Percentiles rank a stretch among this genome's conserved stretches.
Evolutionary conservation across 345 rosid genomes (phyloP).

Genomic region (Eucalyptus tenuipes): DNA sequence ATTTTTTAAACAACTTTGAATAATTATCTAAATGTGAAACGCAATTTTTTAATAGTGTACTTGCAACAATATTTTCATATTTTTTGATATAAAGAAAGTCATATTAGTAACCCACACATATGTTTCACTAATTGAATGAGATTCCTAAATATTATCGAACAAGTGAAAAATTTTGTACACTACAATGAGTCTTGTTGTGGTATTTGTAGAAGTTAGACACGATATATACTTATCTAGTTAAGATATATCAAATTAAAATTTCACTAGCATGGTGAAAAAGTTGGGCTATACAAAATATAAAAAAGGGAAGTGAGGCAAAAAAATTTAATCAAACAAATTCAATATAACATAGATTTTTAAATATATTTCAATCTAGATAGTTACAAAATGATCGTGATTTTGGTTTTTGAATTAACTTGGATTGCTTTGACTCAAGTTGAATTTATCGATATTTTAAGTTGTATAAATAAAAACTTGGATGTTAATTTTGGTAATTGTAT

Average conservation of each 20-base stretch:
- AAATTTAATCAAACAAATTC: neutral
- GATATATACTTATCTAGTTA: no score
- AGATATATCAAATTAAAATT: rapidly evolving
- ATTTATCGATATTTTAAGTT: neutral
- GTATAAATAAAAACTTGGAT: rapidly evolving
- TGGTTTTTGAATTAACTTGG: neutral
- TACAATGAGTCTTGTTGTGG: no score
- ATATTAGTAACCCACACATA: neutral
- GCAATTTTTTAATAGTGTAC: neutral
- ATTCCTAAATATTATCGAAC: no score
- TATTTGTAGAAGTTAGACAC: no score
- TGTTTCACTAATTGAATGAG: no score
- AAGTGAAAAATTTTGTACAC: no score
- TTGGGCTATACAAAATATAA: no score
- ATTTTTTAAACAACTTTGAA: neutral
- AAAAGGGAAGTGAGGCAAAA: no score
- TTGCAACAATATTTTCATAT: neutral
- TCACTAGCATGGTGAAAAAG: no score
- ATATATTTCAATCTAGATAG: neutral
- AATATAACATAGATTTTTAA: neutral
- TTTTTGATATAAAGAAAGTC: neutral
- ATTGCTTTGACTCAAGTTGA: neutral
- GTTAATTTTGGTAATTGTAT: no score
- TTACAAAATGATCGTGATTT: neutral
- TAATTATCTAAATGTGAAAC: no score